Base-by-base conservation (phyloP, 2,329 filamentous ascomycete species). In the Lachnellula subtilissima region DNA sequence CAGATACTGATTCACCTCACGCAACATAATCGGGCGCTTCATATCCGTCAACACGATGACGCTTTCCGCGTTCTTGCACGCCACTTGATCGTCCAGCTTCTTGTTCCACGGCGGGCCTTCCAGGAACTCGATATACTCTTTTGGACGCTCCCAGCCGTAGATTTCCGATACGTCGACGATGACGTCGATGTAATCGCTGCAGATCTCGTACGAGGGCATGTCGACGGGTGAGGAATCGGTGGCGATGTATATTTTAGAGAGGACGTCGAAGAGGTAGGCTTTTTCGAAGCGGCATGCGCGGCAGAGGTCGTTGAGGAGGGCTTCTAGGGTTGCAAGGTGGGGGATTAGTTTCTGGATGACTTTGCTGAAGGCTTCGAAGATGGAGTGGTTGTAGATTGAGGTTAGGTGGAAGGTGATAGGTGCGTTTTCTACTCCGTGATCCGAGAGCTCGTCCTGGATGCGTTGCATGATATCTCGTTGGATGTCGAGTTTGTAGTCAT, bases 201-300 rank as follows among this genome's bases (percentile, higher is more conserved):
- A 99, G 69, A 97, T 96, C 75, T 97, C 94, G 72, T 99, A 99
- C 70, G 89, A 93, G 43, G 89, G 88, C 80, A 97, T 94, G 69
- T 97, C 93, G 35, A 93, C 90, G 0, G 93, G 93, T 40, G 89
- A 88, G 32, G 88, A 94, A 71, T 99, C 94, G 5, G 93, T 97
- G 0, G 94, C 94, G 65, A 99, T 96, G 75, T 99, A 99, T 60
- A 99, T 96, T 76, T 99, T 99, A 74, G 90, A 96, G 65, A 96
- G 83, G 8, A 97, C 92, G 70, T 99, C 95, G 70, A 99, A 99
- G 6, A 99, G 84, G 71, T 99, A 99, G 3, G 92, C 93, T 74
- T 99, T 99, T 71, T 97, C 92, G 70, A 99, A 97, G 48, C 90
- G 88, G 70, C 92, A 97, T 14, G 91, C 94, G 59, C 89, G 90